Evolutionary conservation across 1,284 basidiomycete species (phyloP), one percentile per base, ranked within the genome.

Genomic region (Termitomyces sp.): DNA sequence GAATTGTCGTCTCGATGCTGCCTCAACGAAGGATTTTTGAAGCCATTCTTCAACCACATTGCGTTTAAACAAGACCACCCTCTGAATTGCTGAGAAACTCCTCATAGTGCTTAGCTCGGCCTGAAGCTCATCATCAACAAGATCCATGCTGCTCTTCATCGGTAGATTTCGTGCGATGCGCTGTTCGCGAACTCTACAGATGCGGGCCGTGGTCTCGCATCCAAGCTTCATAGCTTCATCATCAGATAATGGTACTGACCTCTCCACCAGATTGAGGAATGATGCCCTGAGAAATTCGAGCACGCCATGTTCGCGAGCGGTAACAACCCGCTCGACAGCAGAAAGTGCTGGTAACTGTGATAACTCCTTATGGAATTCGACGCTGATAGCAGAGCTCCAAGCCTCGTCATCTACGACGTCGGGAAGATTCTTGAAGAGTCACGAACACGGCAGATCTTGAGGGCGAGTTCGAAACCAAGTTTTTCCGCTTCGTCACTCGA

Each of bases 31-130:
- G 13, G 46, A 38, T 6, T 6, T 28, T 21, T 3, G 37, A 21
- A 48, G 14, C 46, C 46, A 48, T 48, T 48, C 37, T 48, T 48
- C 37, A 3, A 7, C 30, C 7, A 48, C 37, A 7, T 39, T 19
- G 3, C 2, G 18, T 7, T 28, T 39, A 9, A 37, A 14, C 10
- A 48, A 11, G 5, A 40, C 5, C 5, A 40, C 46, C 37, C 46
- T 39, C 13, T 31, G 18, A 7, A 48, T 48, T 1, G 46, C 46
- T 5, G 46, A 31, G 4, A 31, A 0, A 31, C 26, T 48, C 18
- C 3, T 39, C 28, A 5, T 24, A 5, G 37, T 10, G 9, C 28
- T 14, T 0, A 48, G 21, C 18, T 48, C 37, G n/a, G 6, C 45
- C 34, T 9, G 21, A 16, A 46, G 21, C 19, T 39, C 37, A 8